These are phyloP conservation scores for Colletotrichum aenigma DNA, from an alignment of 2,329 filamentous ascomycete genomes.

Conservation along the genomic window DNA sequence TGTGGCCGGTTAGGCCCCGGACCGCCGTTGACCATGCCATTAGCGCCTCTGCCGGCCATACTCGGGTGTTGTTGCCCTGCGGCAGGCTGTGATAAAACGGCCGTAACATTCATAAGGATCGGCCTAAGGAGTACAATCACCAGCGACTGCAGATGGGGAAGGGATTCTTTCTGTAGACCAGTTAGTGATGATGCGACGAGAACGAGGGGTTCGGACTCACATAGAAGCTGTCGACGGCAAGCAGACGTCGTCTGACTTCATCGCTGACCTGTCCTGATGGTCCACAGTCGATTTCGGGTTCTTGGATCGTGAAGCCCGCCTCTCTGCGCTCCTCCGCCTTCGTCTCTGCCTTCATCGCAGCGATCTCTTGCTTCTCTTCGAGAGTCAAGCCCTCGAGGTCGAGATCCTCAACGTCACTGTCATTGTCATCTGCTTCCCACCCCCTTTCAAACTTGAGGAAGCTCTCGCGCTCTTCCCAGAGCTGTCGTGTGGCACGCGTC, in stretches of 20 bases:
- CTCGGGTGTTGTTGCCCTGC: slow-evolving; percentile 49
- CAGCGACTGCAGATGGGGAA: slow-evolving; percentile 89
- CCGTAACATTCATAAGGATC: slow-evolving; percentile 84
- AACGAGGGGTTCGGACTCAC: slow-evolving; percentile 55
- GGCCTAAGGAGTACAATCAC: slow-evolving; percentile 92
- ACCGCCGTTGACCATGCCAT: slow-evolving; percentile 44
- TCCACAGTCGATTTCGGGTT: slow-evolving; percentile 50
- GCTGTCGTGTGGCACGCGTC: slow-evolving; percentile 86
- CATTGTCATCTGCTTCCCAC: slow-evolving; percentile 67
- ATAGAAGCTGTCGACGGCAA: slow-evolving; percentile 83
- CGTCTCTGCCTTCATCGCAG: slow-evolving; percentile 43
- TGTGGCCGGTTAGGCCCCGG: slow-evolving; percentile 33
- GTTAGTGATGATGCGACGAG: slow-evolving; percentile 22
- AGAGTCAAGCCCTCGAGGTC: slow-evolving; percentile 48
- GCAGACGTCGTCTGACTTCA: slow-evolving; percentile 67
- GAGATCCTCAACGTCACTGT: slow-evolving; percentile 51
- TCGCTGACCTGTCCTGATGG: slow-evolving; percentile 54
- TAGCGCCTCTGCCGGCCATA: slow-evolving; percentile 40
- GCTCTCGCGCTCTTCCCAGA: slow-evolving; percentile 92
- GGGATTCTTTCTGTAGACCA: slow-evolving; percentile 63
- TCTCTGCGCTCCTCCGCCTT: slow-evolving; percentile 30
- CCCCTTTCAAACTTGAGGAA: slow-evolving; percentile 93
- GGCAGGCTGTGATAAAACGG: slow-evolving; percentile 70
- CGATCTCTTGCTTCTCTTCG: slow-evolving; percentile 47
- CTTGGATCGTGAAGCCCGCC: slow-evolving; percentile 24